Evolutionary conservation across 208 protist species (phyloP).

Genomic region (Angomonas desouzai): DNA sequence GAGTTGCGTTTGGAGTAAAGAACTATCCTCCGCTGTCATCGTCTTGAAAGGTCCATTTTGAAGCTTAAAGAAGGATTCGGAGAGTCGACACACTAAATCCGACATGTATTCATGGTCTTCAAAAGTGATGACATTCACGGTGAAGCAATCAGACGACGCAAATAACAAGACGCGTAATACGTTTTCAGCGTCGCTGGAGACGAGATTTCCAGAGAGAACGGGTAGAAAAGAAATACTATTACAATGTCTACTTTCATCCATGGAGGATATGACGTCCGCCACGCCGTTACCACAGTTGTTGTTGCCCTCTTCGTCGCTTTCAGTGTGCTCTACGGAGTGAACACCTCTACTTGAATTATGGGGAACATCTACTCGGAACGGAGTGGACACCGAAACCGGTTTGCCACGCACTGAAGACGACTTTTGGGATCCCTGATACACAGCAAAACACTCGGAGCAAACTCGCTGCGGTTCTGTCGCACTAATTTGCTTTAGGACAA

Average conservation of each 20-base stretch:
- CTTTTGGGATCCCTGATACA: conserved; percentile 8
- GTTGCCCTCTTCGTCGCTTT: not conserved
- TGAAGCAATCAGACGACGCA: conserved; percentile 25
- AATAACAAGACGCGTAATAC: conserved; percentile 41
- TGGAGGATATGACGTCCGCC: conserved; percentile 32
- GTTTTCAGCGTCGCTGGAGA: conserved; percentile 23
- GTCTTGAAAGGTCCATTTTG: conserved; percentile 31
- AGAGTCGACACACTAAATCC: conserved; percentile 22
- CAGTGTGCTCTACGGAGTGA: not conserved
- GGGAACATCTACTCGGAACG: not conserved
- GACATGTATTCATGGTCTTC: conserved; percentile 28
- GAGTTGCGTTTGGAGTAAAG: conserved; percentile 16
- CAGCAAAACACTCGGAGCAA: conserved; percentile 26
- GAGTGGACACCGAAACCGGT: not conserved
- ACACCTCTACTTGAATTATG: not conserved
- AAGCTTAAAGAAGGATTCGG: conserved; percentile 33
- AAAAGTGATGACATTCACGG: conserved; percentile 34
- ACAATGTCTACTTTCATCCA: conserved; percentile 25
- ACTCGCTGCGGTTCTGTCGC: conserved; percentile 34
- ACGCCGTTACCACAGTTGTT: conserved; percentile 15
- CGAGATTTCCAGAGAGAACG: conserved; percentile 36
- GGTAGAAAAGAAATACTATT: conserved; percentile 32
- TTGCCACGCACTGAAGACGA: not conserved
- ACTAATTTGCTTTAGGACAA: conserved; percentile 19
- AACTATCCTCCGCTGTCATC: conserved; percentile 13